Base-by-base conservation (phyloP, 2,329 filamentous ascomycete species). In the Colletotrichum cereale region DNA sequence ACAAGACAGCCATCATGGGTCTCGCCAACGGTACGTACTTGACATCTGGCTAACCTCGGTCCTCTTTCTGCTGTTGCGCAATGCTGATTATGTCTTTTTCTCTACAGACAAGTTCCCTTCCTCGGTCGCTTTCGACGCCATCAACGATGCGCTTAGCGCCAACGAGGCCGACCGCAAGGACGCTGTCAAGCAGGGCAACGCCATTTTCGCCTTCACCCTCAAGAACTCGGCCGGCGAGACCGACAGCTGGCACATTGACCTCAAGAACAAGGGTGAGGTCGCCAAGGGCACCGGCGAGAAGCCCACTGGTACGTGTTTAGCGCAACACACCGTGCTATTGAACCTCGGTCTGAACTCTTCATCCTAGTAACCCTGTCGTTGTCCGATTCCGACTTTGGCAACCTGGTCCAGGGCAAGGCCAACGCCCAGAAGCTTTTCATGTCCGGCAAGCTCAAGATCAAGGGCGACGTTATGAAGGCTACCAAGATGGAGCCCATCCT, bases 401-500 rank as follows among this genome's bases (percentile, higher is more conserved):
- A 92, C 81, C 89, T 99, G 75, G 91, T 97, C 66, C 79, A 87
- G 47, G 96, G 96, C 80, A 94, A 97, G 86, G 94, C 93, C 77
- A 97, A 98, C 80, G 95, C 96, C 68, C 96, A 99, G 88, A 91
- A 92, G 77, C 86, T 99, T 75, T 98, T 98, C 86, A 98, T 99
- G 96, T 90, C 90, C n/a, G 96, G 96, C 78, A 98, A 97, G 88
- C 88, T 99, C 80, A 99, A 98, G 93, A 90, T 98, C 81, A 97
- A 95, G 90, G 96, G 96, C 74, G 95, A 98, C 82, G 91, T 98
- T 73, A 98, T 98, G 96, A 98, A 98, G 90, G 93, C 96, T 47
- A 98, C 95, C 72, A 97, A 97, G 91, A 90, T 98, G 84, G 95
- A 98, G 84, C 93, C 94, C 50, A 92, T 98, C 78, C 85, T 97